Percentiles rank a stretch among this genome's conserved stretches.
Evolutionary conservation across 805 yeast genomes (phyloP).

Genomic region (Candida dajiaensis): DNA sequence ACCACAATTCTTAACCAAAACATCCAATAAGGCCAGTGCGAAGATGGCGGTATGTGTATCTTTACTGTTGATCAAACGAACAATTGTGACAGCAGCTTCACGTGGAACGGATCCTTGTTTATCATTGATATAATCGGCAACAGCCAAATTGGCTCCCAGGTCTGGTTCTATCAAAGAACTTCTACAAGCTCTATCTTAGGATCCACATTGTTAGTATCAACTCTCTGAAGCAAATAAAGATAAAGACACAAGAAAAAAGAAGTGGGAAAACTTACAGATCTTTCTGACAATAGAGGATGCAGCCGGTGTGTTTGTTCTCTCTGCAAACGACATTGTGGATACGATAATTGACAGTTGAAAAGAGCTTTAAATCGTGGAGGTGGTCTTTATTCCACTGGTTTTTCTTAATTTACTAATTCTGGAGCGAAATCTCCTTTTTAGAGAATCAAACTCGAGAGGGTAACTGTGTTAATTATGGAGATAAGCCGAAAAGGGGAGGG

Average conservation of each 20-base stretch:
- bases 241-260: no score
- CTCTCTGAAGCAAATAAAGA: not conserved
- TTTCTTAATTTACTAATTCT: not conserved
- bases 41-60: slow-evolving; percentile 80
- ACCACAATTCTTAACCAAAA: slow-evolving; percentile 94
- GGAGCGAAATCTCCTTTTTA: not conserved
- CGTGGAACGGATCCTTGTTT: slow-evolving; percentile 82
- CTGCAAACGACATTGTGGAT: slow-evolving; percentile 15
- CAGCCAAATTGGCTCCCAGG: slow-evolving; percentile 79
- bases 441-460: no score
- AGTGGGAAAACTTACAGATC: slow-evolving; percentile 25
- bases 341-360: no score
- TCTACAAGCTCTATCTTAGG: slow-evolving; percentile 74
- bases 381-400: no score
- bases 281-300: slow-evolving; percentile 33
- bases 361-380: not conserved
- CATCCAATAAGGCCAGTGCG: slow-evolving; percentile 79
- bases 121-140: slow-evolving; percentile 88
- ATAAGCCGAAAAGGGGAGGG: not conserved
- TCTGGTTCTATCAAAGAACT: slow-evolving; percentile 82
- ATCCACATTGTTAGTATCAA: slow-evolving; percentile 2
- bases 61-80: slow-evolving; percentile 71
- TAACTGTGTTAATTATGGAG: not conserved
- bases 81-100: slow-evolving; percentile 87
- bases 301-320: slow-evolving; percentile 17